Evolutionary conservation across 768 basidiomycete genomes (phyloP), one percentile per base, ranked within the genome.

Genomic region (Tephrocybe sp.): DNA sequence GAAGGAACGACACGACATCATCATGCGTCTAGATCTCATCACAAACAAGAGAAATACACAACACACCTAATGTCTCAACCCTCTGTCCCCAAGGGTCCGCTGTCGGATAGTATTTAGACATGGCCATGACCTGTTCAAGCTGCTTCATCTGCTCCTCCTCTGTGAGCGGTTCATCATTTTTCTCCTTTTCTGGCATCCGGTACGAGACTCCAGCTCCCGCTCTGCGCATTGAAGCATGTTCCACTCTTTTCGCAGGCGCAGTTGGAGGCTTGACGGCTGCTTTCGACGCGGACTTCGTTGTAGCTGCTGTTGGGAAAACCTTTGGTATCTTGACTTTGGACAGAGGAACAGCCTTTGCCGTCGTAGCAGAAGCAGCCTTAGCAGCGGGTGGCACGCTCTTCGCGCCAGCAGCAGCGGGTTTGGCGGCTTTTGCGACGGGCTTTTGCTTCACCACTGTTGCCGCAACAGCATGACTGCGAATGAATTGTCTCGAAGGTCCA

Each of bases 21-120:
- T 10, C 15, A 36, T 14, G 34, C 11, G 34, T 36, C 28, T 30
- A 30, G 28, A 12, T 30, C 5, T 30, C 28, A 12, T 6, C 11
- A 14, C 9, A 36, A 15, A 36, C 9, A 36, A 14, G 15, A 36
- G 15, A 8, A 41, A 53, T 24, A 24, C n/a, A 25, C 26, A 41
- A 56, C 63, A 23, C 65, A 76, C 75, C 76, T 65, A 76, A 58
- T 1, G 73, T 71, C 18, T 72, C 66, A 2, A 74, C 64, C 25
- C 59, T 51, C 48, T 73, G 71, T 1, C 74, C 76, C 71, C 73
- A 78, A 5, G 68, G 62, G 51, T 78, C 76, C 3, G 69, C 56
- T 4, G 69, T 72, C 7, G 72, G 72, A 58, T 70, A 66, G 2
- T 67, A 44, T 20, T 67, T 63, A 9, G 65, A 56, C 60, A 71